Evolutionary conservation across 1,284 basidiomycete species (phyloP).

Genomic region (Microbotryomycetes sp.): DNA sequence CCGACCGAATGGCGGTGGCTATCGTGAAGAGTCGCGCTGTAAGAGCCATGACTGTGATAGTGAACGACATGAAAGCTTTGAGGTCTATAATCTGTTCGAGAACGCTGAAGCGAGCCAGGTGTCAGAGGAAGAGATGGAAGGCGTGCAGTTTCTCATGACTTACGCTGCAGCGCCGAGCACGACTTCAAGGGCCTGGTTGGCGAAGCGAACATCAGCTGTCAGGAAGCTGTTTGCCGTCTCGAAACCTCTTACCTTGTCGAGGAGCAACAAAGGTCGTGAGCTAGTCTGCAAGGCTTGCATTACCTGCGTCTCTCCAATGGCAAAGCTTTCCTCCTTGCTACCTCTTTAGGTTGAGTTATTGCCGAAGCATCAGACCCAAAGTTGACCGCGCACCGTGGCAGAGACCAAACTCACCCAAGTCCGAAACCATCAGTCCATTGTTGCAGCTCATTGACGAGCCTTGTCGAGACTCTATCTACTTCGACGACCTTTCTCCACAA

Average conservation of each 20-base stretch:
- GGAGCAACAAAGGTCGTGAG: constrained; percentile 11
- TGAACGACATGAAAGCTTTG: constrained; percentile 26
- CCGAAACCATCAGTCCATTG: constrained; percentile 13
- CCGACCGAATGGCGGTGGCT: constrained; percentile 1
- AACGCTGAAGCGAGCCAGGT: constrained; percentile 8
- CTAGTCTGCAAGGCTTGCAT: constrained; percentile 1
- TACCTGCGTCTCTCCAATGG: not conserved
- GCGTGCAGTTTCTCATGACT: not conserved
- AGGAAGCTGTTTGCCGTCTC: not conserved
- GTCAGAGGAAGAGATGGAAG: not conserved
- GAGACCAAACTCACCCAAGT: constrained; percentile 9
- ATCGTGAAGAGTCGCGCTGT: constrained; percentile 22
- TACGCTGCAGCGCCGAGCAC: constrained; percentile 18
- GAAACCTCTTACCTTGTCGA: constrained; percentile 19
- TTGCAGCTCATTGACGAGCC: constrained; percentile 15
- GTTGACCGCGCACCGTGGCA: too few relatives aligned
- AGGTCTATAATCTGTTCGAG: constrained; percentile 31
- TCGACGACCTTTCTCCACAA: constrained; percentile 29
- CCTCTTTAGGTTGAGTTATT: accelerated
- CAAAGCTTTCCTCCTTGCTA: constrained; percentile 13
- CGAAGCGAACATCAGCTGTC: not conserved
- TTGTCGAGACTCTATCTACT: constrained; percentile 8
- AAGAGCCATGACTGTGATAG: constrained; percentile 23
- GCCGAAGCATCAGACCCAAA: too few relatives aligned
- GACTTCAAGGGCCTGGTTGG: constrained; percentile 9